Evolutionary conservation across 805 yeast species (phyloP), one percentile per base, ranked within the genome.

Genomic region (Kodamaea hsintzibuensis): DNA sequence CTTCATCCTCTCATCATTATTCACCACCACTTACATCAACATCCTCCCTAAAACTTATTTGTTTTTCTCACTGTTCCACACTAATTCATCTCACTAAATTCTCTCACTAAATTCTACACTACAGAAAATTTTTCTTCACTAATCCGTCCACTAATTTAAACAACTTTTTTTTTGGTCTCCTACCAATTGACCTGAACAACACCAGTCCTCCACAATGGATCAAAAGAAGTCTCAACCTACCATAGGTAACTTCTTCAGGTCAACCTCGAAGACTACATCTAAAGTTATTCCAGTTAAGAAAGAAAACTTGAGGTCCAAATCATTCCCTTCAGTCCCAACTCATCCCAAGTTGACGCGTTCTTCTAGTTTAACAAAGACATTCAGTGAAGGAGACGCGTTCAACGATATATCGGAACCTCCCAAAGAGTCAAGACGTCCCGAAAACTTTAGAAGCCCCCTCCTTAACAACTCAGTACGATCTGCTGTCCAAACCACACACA

Each of bases 401-500:
- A 72, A 70, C 22, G 73, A 69, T 8, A n/a, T 61, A 10, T 56
- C 58, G 2, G 66, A 66, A 33, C 65, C 60, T 6, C 73, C 79
- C 1, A 66, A 69, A 50, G 74, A 62, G n/a, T 69, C 76, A 3
- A 69, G 73, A 0, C 78, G 73, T 53, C 59, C 73, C 14, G 66
- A 62, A 33, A 75, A 74, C 60, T 74, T 74, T 60, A 60, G 68
- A 49, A 73, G 68, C 52, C 76, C 77, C 12, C 47, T 19, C 27
- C 30, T 39, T 38, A 37, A 18, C 44, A 40, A 40, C 17, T 40
- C 44, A 17, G 44, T 40, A 22, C 44, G 44, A 40, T 40, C 44
- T 17, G 44, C 44, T 2, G 44, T 40, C 25, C 44, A 40, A 17
- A 40, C 44, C 19, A 40, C 44, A 2, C 17, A 8, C 44, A 40